Percentiles rank a stretch among this genome's conserved stretches.
Evolutionary conservation across 257 asterid genomes (phyloP).

Genomic region (Prunella vulgaris): DNA sequence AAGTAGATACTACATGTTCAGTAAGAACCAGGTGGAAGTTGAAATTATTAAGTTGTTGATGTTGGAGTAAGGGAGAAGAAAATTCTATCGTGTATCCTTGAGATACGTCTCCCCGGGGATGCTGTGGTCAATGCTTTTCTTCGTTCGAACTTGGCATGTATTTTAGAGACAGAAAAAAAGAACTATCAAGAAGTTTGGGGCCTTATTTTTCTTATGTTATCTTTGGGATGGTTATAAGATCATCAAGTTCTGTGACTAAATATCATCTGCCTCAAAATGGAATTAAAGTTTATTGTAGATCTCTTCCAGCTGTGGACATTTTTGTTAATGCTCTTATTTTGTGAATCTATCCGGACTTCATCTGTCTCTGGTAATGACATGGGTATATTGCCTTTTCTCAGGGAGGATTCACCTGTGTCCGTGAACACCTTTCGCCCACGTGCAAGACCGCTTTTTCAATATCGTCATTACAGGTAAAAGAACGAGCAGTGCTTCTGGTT

Average conservation of each 20-base stretch:
- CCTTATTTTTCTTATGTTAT: neutral
- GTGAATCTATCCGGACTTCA: constrained; percentile 14
- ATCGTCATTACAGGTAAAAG: constrained; percentile 98
- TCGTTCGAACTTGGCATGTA: neutral
- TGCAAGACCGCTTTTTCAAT: constrained; percentile 90
- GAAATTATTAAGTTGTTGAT: constrained; percentile 12
- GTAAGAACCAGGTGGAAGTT: constrained; percentile 4
- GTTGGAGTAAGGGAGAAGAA: constrained; percentile 7
- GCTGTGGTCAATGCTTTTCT: constrained; percentile 1
- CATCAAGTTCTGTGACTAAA: constrained; percentile 9
- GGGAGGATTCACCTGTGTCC: constrained; percentile 87
- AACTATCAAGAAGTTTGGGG: neutral
- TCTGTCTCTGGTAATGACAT: constrained; percentile 23
- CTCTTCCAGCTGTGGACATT: neutral
- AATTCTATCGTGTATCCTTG: neutral
- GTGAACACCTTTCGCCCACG: constrained; percentile 89
- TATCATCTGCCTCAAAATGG: constrained; percentile 13
- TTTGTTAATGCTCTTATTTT: constrained; percentile 2
- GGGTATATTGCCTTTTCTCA: constrained; percentile 35
- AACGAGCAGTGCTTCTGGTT: constrained; percentile 15
- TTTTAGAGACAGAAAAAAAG: neutral
- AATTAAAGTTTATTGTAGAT: constrained; percentile 18
- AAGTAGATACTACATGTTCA: constrained; percentile 6
- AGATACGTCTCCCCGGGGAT: constrained; percentile 2
- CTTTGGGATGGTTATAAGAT: constrained; percentile 1